A percentile compares a stretch with the other conserved stretches of the same genome.
Evolutionary conservation across 148 eudicot genomes (phyloP).

Genomic region (Vaccinium corymbosum): DNA sequence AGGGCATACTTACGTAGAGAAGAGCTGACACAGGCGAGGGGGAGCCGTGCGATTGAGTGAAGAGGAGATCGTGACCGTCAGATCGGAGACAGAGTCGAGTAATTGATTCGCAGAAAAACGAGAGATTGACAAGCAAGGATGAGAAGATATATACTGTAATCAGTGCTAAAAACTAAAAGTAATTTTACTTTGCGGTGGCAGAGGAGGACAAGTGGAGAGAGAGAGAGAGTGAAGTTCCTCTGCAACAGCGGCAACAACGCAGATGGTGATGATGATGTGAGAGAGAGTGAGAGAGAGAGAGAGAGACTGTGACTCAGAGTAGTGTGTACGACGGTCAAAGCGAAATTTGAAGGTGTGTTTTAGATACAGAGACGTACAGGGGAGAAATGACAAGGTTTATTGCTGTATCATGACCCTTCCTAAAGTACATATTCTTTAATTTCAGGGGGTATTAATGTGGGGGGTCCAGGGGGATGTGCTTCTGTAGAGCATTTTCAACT

Average conservation of each 20-base stretch:
- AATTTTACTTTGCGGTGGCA: background rate
- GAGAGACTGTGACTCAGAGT: background rate
- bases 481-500: too few species aligned
- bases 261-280: background rate
- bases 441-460: too few species aligned
- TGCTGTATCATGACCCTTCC: too few species aligned
- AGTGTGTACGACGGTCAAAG: conserved; percentile 25
- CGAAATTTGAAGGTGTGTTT: conserved; percentile 11
- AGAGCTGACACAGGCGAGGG: conserved; percentile 15
- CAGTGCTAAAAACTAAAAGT: background rate
- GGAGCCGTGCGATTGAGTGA: conserved; percentile 14
- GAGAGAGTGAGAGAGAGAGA: background rate
- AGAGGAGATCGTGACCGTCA: conserved; percentile 21
- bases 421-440: too few species aligned
- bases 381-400: too few species aligned
- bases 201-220: conserved; percentile 3
- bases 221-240: background rate
- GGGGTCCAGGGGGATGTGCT: too few species aligned
- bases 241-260: background rate
- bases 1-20: conserved; percentile 12
- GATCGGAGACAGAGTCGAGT: background rate
- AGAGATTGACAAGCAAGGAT: conserved; percentile 9
- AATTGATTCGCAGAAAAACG: background rate
- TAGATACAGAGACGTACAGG: too few species aligned
- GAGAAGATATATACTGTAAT: background rate